Evolutionary conservation across 208 protist species (phyloP).

Genomic region (Acanthamoeba healyi): DNA sequence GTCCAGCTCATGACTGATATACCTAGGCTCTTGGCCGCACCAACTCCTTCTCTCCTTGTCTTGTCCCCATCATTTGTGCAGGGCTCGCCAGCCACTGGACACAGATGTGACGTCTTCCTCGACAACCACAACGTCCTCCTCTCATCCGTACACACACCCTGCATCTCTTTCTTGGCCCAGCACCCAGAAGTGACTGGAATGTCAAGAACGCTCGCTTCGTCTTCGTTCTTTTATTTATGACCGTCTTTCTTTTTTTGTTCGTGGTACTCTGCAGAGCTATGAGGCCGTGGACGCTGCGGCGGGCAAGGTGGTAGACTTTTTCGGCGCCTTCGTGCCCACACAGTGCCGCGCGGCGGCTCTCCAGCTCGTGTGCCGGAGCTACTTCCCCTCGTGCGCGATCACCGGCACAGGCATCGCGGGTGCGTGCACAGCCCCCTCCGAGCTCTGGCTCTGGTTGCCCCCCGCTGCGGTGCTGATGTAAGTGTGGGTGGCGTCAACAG

Average conservation of each 20-base stretch:
- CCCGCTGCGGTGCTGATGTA: background rate
- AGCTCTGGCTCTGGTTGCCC: background rate
- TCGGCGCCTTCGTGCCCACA: background rate
- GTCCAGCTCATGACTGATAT: too few relatives aligned
- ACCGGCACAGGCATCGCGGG: background rate
- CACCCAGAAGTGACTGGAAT: background rate
- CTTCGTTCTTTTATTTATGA: too few relatives aligned
- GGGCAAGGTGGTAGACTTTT: background rate
- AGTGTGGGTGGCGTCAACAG: background rate
- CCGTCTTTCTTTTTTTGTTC: too few relatives aligned
- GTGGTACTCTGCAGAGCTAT: background rate
- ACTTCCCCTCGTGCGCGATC: background rate
- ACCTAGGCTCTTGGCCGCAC: background rate
- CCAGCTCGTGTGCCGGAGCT: slow-evolving; percentile 9
- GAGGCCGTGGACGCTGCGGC: background rate
- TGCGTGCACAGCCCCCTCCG: background rate
- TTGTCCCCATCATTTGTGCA: background rate
- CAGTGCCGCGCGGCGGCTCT: background rate
- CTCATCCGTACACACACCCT: background rate
- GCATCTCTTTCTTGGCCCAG: background rate
- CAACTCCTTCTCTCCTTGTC: background rate
- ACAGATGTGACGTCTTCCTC: slow-evolving; percentile 5
- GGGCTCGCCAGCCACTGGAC: background rate
- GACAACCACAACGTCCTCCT: background rate
- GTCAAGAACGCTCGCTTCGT: background rate